A percentile compares a stretch with the other conserved stretches of the same genome.
phyloP scores from a whole-genome alignment of 441 rosid species.

The Eruca vesicaria region DNA sequence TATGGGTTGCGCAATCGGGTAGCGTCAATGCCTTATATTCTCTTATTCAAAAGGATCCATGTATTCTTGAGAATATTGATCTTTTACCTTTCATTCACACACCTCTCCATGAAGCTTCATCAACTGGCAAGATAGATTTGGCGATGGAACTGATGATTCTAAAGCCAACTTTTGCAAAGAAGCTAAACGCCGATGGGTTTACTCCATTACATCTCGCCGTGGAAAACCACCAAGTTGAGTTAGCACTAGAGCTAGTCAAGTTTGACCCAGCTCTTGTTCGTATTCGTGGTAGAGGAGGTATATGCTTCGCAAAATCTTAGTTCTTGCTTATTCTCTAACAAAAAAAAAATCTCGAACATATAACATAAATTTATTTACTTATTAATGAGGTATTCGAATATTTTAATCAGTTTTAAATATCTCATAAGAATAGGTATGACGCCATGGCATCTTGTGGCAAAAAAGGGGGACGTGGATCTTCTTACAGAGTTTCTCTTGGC shows the following conservation, averaged over 20 bases:
- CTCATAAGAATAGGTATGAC: conserved; percentile 3
- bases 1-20: background rate
- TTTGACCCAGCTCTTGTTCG: conserved; percentile 7
- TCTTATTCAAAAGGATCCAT: background rate
- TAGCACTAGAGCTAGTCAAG: conserved; percentile 8
- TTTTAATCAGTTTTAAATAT: background rate
- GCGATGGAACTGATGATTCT: conserved; percentile 16
- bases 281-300: conserved; percentile 5
- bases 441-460: background rate
- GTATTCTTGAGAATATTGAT: background rate
- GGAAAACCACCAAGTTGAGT: background rate
- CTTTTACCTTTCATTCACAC: background rate
- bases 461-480: background rate
- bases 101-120: conserved; percentile 15
- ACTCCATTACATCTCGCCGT: conserved; percentile 5
- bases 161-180: background rate
- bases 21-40: background rate
- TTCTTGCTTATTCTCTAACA: background rate
- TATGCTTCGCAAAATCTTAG: background rate
- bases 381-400: background rate
- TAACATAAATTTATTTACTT: background rate
- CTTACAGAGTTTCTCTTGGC: conserved; percentile 3
- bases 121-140: background rate
- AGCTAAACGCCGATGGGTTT: background rate
- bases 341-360: background rate